Evolutionary conservation across 1,139 yeast species (phyloP).

Genomic region (Protomyces macrosporus): DNA sequence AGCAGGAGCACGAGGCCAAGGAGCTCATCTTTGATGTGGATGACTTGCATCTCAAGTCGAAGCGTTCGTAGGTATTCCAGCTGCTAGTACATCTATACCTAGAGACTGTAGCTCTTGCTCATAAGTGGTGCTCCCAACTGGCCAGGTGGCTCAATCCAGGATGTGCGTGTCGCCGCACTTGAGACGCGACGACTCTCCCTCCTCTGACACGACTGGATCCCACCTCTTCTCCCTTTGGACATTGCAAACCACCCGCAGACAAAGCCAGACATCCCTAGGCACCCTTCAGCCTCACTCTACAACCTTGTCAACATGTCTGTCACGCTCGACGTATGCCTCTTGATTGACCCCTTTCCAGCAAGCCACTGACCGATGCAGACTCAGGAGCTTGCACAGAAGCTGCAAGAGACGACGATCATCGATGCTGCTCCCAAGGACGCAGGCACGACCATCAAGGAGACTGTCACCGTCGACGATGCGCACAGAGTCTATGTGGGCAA

Average conservation of each 20-base stretch:
- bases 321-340: not conserved
- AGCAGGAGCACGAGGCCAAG: slow-evolving; percentile 19
- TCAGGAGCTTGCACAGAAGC: not conserved
- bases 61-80: not conserved
- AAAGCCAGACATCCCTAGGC: too few species aligned
- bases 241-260: too few species aligned
- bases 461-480: slow-evolving; percentile 29
- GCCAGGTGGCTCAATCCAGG: too few species aligned
- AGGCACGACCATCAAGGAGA: slow-evolving; percentile 5
- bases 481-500: slow-evolving; percentile 38
- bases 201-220: too few species aligned
- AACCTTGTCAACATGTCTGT: not conserved
- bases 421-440: not conserved
- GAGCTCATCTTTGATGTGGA: slow-evolving; percentile 6
- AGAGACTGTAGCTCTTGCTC: too few species aligned
- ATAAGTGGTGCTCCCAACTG: too few species aligned
- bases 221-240: too few species aligned
- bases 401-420: not conserved
- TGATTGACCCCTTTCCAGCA: not conserved
- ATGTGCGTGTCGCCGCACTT: too few species aligned
- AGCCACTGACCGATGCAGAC: not conserved
- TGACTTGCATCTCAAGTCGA: not conserved
- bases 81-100: too few species aligned
- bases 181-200: too few species aligned
- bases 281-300: not conserved